A percentile compares a stretch with the other conserved stretches of the same genome.
These are phyloP conservation scores for Trametopsis cervina DNA, from an alignment of 768 basidiomycete species.

Conservation along the genomic window DNA sequence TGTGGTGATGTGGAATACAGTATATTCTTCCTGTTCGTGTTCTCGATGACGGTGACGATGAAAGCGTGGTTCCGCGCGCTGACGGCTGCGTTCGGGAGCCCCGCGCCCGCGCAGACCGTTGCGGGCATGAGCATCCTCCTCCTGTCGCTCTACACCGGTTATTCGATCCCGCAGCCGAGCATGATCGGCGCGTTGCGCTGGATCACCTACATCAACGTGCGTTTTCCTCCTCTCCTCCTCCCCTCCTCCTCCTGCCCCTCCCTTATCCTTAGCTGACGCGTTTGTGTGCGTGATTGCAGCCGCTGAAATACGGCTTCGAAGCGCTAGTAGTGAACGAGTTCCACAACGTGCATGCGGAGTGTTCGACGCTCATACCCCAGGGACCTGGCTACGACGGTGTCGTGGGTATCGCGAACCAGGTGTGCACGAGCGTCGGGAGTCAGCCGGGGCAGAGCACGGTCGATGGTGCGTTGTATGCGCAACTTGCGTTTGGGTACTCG, in stretches of 20 bases:
- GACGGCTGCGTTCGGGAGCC: slow-evolving; percentile 50
- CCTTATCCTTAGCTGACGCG: slow-evolving; percentile 15
- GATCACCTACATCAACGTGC: slow-evolving; percentile 58
- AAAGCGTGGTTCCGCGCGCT: slow-evolving; percentile 70
- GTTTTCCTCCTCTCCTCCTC: slow-evolving; percentile 8
- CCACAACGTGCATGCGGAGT: slow-evolving; percentile 54
- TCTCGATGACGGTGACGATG: slow-evolving; percentile 55
- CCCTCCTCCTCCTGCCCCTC: neutral
- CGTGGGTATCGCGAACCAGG: slow-evolving; percentile 56
- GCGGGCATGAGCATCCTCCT: slow-evolving; percentile 45
- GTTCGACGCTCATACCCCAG: slow-evolving; percentile 51
- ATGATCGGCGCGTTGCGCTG: slow-evolving; percentile 68
- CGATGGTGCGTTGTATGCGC: slow-evolving; percentile 50
- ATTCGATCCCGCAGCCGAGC: slow-evolving; percentile 48
- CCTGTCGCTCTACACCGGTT: slow-evolving; percentile 53
- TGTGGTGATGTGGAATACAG: slow-evolving; percentile 24
- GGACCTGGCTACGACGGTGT: slow-evolving; percentile 53
- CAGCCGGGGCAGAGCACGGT: slow-evolving; percentile 54
- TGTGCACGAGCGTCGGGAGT: slow-evolving; percentile 68
- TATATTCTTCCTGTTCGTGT: slow-evolving; percentile 52
- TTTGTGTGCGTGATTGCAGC: slow-evolving; percentile 29
- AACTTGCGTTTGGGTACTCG: slow-evolving; percentile 35
- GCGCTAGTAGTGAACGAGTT: slow-evolving; percentile 78
- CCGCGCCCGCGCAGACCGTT: slow-evolving; percentile 57
- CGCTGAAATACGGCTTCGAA: slow-evolving; percentile 71